Base-by-base conservation (phyloP, 148 eudicot species). In the Arbutus unedo region DNA sequence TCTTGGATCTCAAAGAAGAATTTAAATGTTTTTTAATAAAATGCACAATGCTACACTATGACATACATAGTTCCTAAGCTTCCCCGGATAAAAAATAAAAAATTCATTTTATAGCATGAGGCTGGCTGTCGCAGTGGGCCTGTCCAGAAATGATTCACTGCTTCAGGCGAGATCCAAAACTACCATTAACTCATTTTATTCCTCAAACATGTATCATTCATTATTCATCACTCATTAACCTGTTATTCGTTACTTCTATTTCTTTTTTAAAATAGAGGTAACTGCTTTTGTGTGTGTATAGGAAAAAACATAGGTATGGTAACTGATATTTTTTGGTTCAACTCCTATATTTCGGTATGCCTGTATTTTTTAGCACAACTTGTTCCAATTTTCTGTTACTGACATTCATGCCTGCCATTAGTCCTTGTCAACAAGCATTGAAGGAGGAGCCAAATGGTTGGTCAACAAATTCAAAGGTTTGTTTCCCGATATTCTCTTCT, bases 391-490 rank as follows among this genome's bases (percentile, higher is more conserved):
- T 51, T 73, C 18, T 81, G 5, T 62, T 56, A 76, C 79, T 86
- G 78, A 77, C 76, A 76, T 86, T 25, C 82, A 59, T 84, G 13
- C 41, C 81, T 67, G 43, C 74, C n/a, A 66, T 53, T 77, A 96
- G 98, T 87, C 94, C 44, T 7, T 95, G 83, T 87, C 93, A 77
- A 93, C 83, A 90, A 94, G 93, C 87, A 92, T 96, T 83, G 94
- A 90, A 77, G 92, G 91, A 75, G 86, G 97, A 85, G 81, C 94
- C 55, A 91, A 90, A 81, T 91, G 96, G 99, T 76, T 96, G 78
- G 92, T 94, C 56, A 92, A 92, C 88, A 96, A 96, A 86, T 31
- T 96, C 56, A 94, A 89, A 94, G 98, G 98, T 95, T 85, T 80
- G 95, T 83, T 25, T 55, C 84, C 79, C 82, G 60, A 50, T 45